Conservation (phyloP, 2,329 filamentous ascomycete species). For the Colletotrichum melonis region DNA sequence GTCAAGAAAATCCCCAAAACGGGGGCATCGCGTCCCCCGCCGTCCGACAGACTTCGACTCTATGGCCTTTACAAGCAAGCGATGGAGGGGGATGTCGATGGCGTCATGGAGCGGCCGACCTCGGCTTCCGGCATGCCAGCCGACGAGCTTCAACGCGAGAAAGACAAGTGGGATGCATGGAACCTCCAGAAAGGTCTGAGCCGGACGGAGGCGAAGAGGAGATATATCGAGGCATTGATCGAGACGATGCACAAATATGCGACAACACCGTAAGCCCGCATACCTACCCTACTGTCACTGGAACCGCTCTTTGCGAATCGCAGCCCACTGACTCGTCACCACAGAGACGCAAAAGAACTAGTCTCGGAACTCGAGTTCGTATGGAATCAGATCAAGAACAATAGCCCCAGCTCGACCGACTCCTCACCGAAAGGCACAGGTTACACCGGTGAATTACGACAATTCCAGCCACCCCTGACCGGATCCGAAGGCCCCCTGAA, state of each 20-base stretch:
- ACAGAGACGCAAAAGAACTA: constrained; percentile 83
- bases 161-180: constrained; percentile 93
- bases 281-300: not conserved
- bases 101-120: constrained; percentile 87
- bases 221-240: constrained; percentile 94
- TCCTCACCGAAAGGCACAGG: constrained; percentile 63
- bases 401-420: constrained; percentile 73
- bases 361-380: constrained; percentile 98
- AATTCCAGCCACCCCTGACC: constrained; percentile 59
- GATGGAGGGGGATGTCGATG: constrained; percentile 97
- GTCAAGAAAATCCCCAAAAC: constrained; percentile 98
- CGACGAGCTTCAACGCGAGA: constrained; percentile 69
- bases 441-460: constrained; percentile 49
- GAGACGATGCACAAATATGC: constrained; percentile 98
- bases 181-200: constrained; percentile 85
- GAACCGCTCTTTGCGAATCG: not conserved
- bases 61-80: constrained; percentile 99
- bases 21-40: constrained; percentile 87
- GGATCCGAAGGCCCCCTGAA: constrained; percentile 70
- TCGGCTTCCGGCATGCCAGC: constrained; percentile 56
- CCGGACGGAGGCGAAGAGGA: constrained; percentile 91
- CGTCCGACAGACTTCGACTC: constrained; percentile 85
- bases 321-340: constrained; percentile 15
- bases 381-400: constrained; percentile 97
- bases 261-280: constrained; percentile 74